Conservation (phyloP, 345 rosid species). For the Aquilaria malaccensis region DNA sequence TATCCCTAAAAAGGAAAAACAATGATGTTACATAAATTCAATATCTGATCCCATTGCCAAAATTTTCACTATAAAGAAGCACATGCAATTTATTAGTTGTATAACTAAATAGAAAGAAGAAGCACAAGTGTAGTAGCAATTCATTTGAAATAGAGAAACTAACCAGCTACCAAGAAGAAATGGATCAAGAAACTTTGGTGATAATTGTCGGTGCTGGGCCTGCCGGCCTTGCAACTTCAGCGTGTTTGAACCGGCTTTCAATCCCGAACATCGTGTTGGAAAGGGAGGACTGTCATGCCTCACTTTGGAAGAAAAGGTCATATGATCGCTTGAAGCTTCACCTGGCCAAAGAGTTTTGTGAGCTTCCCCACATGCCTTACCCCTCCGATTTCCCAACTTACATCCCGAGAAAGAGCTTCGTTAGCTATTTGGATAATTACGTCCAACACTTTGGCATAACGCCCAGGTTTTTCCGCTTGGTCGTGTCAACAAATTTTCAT, state of each 20-base stretch:
- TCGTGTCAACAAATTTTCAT: constrained; percentile 21
- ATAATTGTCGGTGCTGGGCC: constrained; percentile 60
- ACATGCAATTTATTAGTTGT: too few species aligned
- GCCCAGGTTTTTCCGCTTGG: constrained; percentile 22
- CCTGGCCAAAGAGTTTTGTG: constrained; percentile 41
- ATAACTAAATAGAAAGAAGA: too few species aligned
- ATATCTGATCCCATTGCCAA: too few species aligned
- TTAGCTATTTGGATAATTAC: constrained; percentile 41
- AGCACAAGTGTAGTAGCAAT: too few species aligned
- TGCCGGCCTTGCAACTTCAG: constrained; percentile 45
- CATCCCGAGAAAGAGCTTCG: constrained; percentile 31
- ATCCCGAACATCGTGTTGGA: constrained; percentile 41
- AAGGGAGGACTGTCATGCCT: constrained; percentile 44
- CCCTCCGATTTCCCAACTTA: constrained; percentile 31
- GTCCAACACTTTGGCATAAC: constrained; percentile 24
- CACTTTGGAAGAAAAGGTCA: constrained; percentile 45
- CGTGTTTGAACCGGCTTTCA: constrained; percentile 32
- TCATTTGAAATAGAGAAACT: too few species aligned
- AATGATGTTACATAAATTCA: too few species aligned
- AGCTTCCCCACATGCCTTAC: constrained; percentile 42
- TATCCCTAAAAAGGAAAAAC: too few species aligned
- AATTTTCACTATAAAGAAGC: too few species aligned
- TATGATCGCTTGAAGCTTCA: constrained; percentile 47
- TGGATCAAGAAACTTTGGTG: constrained; percentile 14
- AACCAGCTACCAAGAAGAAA: too few species aligned